These are phyloP conservation scores for Pestalotiopsis sp. DNA, from an alignment of 2,329 filamentous ascomycete species.

Conservation along the genomic window DNA sequence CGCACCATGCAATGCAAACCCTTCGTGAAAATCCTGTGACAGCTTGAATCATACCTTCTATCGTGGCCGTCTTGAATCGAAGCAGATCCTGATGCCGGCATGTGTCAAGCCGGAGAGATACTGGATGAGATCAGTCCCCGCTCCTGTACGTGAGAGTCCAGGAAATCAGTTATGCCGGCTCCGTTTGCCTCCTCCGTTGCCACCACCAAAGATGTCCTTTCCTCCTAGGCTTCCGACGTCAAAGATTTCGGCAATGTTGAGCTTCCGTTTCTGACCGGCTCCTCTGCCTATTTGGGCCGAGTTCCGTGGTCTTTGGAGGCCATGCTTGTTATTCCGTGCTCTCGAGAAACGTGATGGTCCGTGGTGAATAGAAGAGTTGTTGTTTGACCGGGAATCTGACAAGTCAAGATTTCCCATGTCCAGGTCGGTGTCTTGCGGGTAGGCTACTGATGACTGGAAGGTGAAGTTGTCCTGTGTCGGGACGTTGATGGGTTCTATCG, in stretches of 20 bases:
- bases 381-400: constrained; percentile 50
- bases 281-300: constrained; percentile 57
- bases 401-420: constrained; percentile 64
- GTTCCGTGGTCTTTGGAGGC: not conserved
- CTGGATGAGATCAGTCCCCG: not conserved
- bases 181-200: constrained; percentile 48
- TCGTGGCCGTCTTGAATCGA: constrained; percentile 2
- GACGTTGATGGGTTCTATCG: constrained; percentile 43
- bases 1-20: constrained; percentile 14
- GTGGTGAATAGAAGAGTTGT: constrained; percentile 30
- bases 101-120: not conserved
- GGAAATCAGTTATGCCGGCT: constrained; percentile 46
- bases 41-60: not conserved
- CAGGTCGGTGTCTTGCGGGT: constrained; percentile 60
- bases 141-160: not conserved
- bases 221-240: constrained; percentile 67
- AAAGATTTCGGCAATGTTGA: constrained; percentile 76
- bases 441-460: constrained; percentile 67
- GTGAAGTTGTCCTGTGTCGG: constrained; percentile 67
- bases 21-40: not conserved
- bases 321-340: constrained; percentile 18
- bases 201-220: constrained; percentile 58
- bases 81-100: constrained; percentile 3
- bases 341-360: constrained; percentile 24
- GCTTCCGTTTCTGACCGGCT: constrained; percentile 72